Evolutionary conservation across 257 asterid species (phyloP).

Genomic region (Nyctanthes arbortristis): DNA sequence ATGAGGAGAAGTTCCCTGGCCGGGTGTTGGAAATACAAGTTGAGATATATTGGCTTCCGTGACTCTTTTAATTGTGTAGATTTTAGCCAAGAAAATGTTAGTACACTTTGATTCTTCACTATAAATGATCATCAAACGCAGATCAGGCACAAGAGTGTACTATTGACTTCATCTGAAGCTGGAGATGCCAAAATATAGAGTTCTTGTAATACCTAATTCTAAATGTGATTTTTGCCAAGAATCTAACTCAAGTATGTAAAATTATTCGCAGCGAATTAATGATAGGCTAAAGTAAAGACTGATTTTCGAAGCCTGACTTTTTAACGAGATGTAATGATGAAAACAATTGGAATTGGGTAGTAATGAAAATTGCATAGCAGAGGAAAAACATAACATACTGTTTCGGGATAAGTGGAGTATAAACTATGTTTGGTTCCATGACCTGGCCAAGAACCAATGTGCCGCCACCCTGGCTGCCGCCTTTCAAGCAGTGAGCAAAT

Average conservation of each 20-base stretch:
- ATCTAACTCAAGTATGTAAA: no score
- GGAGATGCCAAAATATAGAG: neutral
- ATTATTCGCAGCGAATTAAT: neutral
- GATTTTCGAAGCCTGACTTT: neutral
- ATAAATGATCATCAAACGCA: neutral
- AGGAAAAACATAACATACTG: slow-evolving; percentile 57
- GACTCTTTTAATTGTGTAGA: no score
- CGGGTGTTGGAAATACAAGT: no score
- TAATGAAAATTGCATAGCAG: slow-evolving; percentile 16
- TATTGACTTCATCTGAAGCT: neutral
- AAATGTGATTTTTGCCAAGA: neutral
- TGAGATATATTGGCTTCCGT: no score
- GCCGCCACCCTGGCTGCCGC: slow-evolving; percentile 81
- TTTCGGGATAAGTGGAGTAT: slow-evolving; percentile 88
- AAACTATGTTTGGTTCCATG: slow-evolving; percentile 82
- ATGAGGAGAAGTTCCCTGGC: no score
- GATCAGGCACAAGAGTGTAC: neutral
- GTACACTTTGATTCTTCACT: no score
- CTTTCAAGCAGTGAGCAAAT: slow-evolving; percentile 90
- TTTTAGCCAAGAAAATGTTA: no score
- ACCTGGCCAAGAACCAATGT: slow-evolving; percentile 86
- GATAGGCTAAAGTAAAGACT: neutral
- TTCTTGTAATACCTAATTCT: no score
- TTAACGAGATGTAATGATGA: neutral
- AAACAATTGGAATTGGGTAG: neutral